Evolutionary conservation across 306 rosid genomes (phyloP).

Genomic region (peach (Prunus persica)): Prunus_persica_NCBIv2 NC_034011.1:24373001-24373500

Average conservation of each 20-base stretch:
- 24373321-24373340: conserved; percentile 78
- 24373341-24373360: conserved; percentile 64
- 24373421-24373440: conserved; percentile 46
- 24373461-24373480: conserved; percentile 17
- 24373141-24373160: not conserved
- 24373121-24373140: not conserved
- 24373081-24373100: conserved; percentile 1
- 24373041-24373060: not conserved
- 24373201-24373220: no score
- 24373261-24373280: not conserved
- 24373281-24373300: conserved; percentile 79
- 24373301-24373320: conserved; percentile 75
- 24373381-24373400: conserved; percentile 92
- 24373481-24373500: no score
- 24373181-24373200: no score
- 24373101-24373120: not conserved
- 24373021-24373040: not conserved
- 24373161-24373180: not conserved
- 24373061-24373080: not conserved
- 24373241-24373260: not conserved
- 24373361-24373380: conserved; percentile 99
- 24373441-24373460: conserved; percentile 83
- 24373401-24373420: conserved; percentile 60
- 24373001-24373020: not conserved
- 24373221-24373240: not conserved